Evolutionary conservation across 1,284 basidiomycete genomes (phyloP).

Genomic region (Mycosarcoma mackinlayi): DNA sequence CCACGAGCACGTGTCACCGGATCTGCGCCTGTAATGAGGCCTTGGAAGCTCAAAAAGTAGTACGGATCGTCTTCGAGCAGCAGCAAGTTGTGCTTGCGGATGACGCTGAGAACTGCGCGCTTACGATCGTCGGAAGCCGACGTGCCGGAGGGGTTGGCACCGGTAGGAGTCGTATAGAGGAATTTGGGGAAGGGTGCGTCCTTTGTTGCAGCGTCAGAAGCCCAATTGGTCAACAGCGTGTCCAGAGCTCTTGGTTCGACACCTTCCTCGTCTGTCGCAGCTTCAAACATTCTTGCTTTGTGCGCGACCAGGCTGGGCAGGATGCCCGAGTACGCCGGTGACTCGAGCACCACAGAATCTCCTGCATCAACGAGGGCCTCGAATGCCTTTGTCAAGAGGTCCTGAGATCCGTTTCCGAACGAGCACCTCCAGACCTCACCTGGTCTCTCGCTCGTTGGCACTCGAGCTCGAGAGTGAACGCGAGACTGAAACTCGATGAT

Average conservation of each 20-base stretch:
- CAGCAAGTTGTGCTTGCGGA: conserved; percentile 43
- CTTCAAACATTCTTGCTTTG: conserved; percentile 69
- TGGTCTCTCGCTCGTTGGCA: conserved; percentile 68
- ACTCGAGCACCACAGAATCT: conserved; percentile 84
- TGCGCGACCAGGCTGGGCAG: conserved; percentile 54
- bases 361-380: conserved; percentile 78
- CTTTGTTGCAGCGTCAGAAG: conserved; percentile 72
- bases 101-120: conserved; percentile 79
- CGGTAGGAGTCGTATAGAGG: conserved; percentile 79
- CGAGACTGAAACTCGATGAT: conserved; percentile 72
- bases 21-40: conserved; percentile 45
- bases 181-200: conserved; percentile 77
- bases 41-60: conserved; percentile 58
- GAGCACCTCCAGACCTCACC: conserved; percentile 70
- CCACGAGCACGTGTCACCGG: conserved; percentile 48
- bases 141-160: conserved; percentile 66
- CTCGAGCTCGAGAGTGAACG: conserved; percentile 72
- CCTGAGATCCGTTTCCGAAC: conserved; percentile 86
- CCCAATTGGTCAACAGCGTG: conserved; percentile 78
- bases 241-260: conserved; percentile 77
- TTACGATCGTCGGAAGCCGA: conserved; percentile 74
- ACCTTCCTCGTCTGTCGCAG: conserved; percentile 83
- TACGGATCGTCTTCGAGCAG: conserved; percentile 64
- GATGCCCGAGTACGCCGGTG: conserved; percentile 79
- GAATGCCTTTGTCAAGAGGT: conserved; percentile 82